Conservation (phyloP, 768 basidiomycete genomes). For the Phanerodontia chrysosporium region DNA sequence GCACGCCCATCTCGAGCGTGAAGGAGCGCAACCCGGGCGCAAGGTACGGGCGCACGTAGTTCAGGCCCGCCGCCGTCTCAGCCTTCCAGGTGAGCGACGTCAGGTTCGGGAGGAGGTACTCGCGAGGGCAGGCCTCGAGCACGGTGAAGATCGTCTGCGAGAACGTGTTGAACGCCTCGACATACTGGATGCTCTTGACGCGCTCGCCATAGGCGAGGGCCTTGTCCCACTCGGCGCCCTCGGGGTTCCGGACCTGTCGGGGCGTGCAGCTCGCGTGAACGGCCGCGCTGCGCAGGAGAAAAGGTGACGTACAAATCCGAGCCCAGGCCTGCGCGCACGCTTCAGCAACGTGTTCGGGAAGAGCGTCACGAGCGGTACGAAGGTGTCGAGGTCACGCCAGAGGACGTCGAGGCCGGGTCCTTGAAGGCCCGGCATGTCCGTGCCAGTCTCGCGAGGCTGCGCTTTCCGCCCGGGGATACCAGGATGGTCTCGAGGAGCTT, state of each 20-base stretch:
- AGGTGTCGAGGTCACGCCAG: constrained; percentile 76
- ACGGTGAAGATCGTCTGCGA: constrained; percentile 62
- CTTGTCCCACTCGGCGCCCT: constrained; percentile 63
- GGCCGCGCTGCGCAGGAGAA: background rate
- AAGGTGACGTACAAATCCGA: constrained; percentile 61
- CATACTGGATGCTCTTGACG: constrained; percentile 65
- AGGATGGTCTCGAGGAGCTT: constrained; percentile 48
- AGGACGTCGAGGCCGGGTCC: constrained; percentile 68
- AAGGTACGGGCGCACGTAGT: constrained; percentile 62
- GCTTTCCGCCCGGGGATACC: constrained; percentile 60
- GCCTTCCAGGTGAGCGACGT: constrained; percentile 69
- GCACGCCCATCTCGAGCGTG: constrained; percentile 58
- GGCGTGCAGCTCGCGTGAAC: background rate
- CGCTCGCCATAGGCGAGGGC: constrained; percentile 65
- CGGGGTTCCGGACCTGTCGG: constrained; percentile 53
- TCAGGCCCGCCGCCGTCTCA: constrained; percentile 61
- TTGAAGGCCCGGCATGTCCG: constrained; percentile 72
- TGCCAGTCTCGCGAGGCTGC: constrained; percentile 64
- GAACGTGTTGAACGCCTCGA: constrained; percentile 61
- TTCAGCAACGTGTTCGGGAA: constrained; percentile 68
- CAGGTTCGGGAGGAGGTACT: constrained; percentile 67
- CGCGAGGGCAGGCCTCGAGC: constrained; percentile 58
- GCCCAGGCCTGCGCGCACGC: constrained; percentile 65
- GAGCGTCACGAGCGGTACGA: constrained; percentile 65
- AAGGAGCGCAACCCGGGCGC: constrained; percentile 57